Evolutionary conservation across 495 filamentous ascomycete species (phyloP), one percentile per base, ranked within the genome.

Genomic region (Penicillium samsonianum): DNA sequence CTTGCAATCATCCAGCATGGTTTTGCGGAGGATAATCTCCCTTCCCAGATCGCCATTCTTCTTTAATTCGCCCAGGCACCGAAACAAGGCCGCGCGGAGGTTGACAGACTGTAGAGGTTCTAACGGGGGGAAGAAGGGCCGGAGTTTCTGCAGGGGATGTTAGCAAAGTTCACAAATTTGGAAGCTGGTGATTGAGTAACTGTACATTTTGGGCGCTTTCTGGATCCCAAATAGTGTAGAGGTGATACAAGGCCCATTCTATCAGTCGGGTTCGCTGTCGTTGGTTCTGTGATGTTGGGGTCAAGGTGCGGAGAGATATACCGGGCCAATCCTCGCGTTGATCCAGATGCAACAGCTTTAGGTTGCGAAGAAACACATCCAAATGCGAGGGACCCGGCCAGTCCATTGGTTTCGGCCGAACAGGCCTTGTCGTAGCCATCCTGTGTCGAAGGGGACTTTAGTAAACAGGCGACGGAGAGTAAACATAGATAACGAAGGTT

Each of bases 1-100:
- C 60, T 86, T 89, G 74, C 92, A 96, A 59, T 96, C 91, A 68
- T 96, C 92, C 54, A 96, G 76, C 89, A 95, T 93, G 0, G 88
- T 90, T 73, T 93, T 96, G 41, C 92, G 84, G 38, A 96, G 73
- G 5, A 91, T 83, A 0, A 81, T 80, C 67, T 95, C 90, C 48
- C 87, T 82, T 10, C 90, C 88, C 19, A 96, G 75, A 1, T 90
- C 80, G 10, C 90, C 91, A 80, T 85, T 89, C 72, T 91, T 95
- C 80, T 95, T 96, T 48, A 89, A 77, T 30, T 91, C 87, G 55
- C 89, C 87, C 37, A 96, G 78, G 45, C 80, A 80, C 60, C 90
- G 80, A 60, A 90, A 90, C n/a, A 96, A 75, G 22, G 91, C 91
- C 20, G 90, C 85, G 57, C 92, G 90, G 12, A 96, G 84, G 67